These are phyloP conservation scores for Ambrosia hybrid DNA, from an alignment of 140 eudicot genomes.

Conservation along the genomic window DNA sequence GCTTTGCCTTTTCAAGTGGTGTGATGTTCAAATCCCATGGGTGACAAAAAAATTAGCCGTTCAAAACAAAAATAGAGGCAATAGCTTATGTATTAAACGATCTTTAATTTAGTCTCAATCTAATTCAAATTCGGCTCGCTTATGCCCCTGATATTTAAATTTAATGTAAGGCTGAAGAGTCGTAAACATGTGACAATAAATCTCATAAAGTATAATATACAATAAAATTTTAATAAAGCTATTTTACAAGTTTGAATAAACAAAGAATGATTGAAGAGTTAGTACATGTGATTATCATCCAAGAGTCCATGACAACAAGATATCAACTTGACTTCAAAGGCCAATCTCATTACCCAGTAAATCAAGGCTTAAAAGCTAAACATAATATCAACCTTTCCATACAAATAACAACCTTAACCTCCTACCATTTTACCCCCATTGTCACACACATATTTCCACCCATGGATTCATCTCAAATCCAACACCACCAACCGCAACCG, in stretches of 20 bases:
- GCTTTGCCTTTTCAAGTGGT: no score
- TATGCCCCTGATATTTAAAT: no score
- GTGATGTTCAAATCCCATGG: no score
- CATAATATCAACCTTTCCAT: background rate
- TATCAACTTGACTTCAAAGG: conserved; percentile 29
- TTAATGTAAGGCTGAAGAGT: no score
- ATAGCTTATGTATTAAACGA: no score
- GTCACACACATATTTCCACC: background rate
- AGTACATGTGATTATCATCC: background rate
- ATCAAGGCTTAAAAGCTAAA: conserved; percentile 7
- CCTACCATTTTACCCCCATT: conserved; percentile 10
- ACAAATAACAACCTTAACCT: conserved; percentile 20
- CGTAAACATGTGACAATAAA: no score
- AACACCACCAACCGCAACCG: conserved; percentile 25
- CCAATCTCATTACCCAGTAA: conserved; percentile 16
- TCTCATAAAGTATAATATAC: no score
- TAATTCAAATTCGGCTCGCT: no score
- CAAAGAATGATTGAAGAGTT: background rate
- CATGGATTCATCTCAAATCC: conserved; percentile 29
- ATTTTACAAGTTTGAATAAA: background rate
- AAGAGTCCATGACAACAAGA: conserved; percentile 6
- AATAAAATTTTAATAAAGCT: background rate
- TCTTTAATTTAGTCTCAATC: no score
- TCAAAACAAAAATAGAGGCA: no score
- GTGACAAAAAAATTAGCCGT: no score